Base-by-base conservation (phyloP, 1,284 basidiomycete species). In the Sutorius eximius region DNA sequence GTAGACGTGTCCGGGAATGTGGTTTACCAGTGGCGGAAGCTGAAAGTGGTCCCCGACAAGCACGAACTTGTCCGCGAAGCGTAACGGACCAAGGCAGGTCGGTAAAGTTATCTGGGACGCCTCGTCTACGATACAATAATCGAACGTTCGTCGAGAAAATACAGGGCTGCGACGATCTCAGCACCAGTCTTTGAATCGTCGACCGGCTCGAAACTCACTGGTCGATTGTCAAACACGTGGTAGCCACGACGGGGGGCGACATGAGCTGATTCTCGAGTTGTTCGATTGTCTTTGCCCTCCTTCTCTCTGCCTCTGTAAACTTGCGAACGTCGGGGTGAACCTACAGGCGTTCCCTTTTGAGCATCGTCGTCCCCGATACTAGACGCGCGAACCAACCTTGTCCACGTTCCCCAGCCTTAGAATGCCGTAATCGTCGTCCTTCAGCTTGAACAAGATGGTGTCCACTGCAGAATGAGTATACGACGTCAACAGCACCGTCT, bases 401-500 rank as follows among this genome's bases (percentile, higher is more conserved):
- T 98, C 94, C 4, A 82, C 68, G 68, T 97, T 97, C 0, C 97
- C 97, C 46, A 99, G 67, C 29, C 97, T 80, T 61, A 99, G 70
- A 36, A 98, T 88, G 9, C 80, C 75, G 66, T 93, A 89, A 45
- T 87, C 82, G 8, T 75, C 75, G 22, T 80, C 79, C 58, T 83
- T 74, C 41, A 95, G 71, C 73, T 98, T 98, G 66, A 87, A 75
- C 65, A 98, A 68, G 63, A 99, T 96, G 6, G 89, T 98, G 64
- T 99, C 96, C 44, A 99, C 96, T 0, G 97, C 97, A 8, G 94
- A 97, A 75, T 99, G 97, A 2, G 96, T 99, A 69, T 98, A 97
- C 45, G 91, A 93, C 2, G 92, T 91, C 53, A 99, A 73, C 22
- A 99, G 73, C 6, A 99, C 91, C 0, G 83, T 91, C 76, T 98